Conservation (phyloP, 805 yeast genomes). For the Wickerhamomyces chaumierensis region DNA sequence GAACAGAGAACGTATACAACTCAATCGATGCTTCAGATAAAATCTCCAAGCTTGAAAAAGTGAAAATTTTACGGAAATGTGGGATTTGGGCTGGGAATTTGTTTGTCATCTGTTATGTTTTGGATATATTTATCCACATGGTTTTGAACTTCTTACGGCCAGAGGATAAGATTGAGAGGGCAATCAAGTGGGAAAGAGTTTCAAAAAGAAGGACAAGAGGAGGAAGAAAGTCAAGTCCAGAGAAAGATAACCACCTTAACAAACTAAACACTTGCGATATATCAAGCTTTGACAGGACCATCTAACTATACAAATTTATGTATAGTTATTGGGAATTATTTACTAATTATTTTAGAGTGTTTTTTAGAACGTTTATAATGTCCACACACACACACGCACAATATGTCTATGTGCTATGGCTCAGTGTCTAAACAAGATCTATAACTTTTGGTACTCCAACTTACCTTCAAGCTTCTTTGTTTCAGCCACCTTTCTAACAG, state of each 20-base stretch:
- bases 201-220: no score
- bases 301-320: no score
- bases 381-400: background rate
- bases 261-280: no score
- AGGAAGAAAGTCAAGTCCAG: no score
- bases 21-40: slow-evolving; percentile 27
- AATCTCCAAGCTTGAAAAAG: slow-evolving; percentile 34
- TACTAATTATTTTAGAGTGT: no score
- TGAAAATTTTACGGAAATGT: slow-evolving; percentile 55
- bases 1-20: slow-evolving; percentile 79
- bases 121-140: slow-evolving; percentile 57
- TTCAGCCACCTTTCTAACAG: slow-evolving; percentile 95
- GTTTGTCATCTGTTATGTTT: slow-evolving; percentile 68
- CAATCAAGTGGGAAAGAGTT: slow-evolving; percentile 62
- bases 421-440: no score
- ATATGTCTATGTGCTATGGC: no score
- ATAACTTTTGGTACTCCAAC: slow-evolving; percentile 88
- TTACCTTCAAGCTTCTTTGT: slow-evolving; percentile 95
- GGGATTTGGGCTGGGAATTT: slow-evolving; percentile 83
- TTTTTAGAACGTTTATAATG: no score
- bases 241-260: background rate
- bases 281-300: no score
- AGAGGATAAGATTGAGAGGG: slow-evolving; percentile 54
- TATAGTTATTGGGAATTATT: no score
- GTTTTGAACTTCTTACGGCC: slow-evolving; percentile 69